Evolutionary conservation across 495 filamentous ascomycete genomes (phyloP).

Genomic region (Bacidia gigantensis): DNA sequence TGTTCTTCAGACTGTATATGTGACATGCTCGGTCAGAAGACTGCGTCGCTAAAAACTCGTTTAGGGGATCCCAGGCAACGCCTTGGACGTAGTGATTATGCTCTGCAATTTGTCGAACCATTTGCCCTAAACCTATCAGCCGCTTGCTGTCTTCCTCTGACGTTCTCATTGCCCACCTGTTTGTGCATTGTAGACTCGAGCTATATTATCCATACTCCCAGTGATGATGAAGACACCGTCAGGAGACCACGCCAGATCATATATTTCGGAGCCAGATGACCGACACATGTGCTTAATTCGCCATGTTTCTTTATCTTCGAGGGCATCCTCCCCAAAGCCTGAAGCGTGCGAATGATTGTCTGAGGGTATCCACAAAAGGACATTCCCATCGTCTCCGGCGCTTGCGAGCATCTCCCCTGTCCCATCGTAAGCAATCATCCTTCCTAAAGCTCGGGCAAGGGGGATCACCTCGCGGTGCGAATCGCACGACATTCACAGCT

Average conservation of each 20-base stretch:
- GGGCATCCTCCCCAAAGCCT: conserved; percentile 65
- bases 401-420: conserved; percentile 85
- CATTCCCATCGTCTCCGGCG: conserved; percentile 93
- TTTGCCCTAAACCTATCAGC: conserved; percentile 45
- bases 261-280: conserved; percentile 82
- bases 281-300: conserved; percentile 94
- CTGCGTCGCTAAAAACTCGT: conserved; percentile 96
- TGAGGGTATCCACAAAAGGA: conserved; percentile 85
- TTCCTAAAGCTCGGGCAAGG: not conserved
- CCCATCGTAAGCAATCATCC: not conserved
- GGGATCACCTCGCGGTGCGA: conserved; percentile 67
- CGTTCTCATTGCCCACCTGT: no score
- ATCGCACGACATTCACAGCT: conserved; percentile 95
- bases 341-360: conserved; percentile 50
- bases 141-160: conserved; percentile 8
- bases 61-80: conserved; percentile 95
- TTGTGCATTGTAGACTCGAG: conserved; percentile 88
- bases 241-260: conserved; percentile 95
- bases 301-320: conserved; percentile 95
- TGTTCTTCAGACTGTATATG: conserved; percentile 89
- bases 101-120: conserved; percentile 92
- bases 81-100: conserved; percentile 99
- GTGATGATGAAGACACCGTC: conserved; percentile 95
- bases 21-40: conserved; percentile 96
- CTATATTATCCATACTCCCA: conserved; percentile 98